Evolutionary conservation across 306 rosid genomes (phyloP).

Genomic region (Ammopiptanthus mongolicus): DNA sequence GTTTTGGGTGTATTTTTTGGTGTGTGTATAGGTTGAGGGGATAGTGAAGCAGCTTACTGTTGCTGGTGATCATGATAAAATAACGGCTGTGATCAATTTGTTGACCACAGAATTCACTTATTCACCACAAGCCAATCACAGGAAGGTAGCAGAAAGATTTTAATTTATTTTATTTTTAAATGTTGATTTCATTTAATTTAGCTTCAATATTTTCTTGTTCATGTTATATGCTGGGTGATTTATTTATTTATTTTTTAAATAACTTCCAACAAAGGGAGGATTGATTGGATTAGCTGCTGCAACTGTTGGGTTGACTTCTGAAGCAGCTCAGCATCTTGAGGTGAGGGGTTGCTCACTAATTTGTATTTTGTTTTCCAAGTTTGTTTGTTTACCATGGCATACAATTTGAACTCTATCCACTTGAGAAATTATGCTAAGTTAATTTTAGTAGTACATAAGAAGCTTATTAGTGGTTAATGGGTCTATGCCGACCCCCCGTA

Average conservation of each 20-base stretch:
- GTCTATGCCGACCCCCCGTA: neutral
- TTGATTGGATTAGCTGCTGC: constrained; percentile 98
- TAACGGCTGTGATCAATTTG: constrained; percentile 73
- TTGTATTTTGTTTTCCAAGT: neutral
- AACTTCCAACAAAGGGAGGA: constrained; percentile 64
- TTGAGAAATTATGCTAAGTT: neutral
- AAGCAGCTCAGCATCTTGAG: constrained; percentile 97
- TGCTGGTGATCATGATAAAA: constrained; percentile 82
- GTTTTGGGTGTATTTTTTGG: constrained; percentile 29
- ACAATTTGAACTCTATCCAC: neutral
- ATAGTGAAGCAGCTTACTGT: constrained; percentile 78
- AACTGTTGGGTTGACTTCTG: constrained; percentile 93
- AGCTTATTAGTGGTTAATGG: neutral
- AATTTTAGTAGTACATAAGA: neutral
- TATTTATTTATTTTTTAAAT: neutral
- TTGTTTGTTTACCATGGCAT: neutral
- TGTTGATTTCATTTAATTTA: constrained; percentile 11
- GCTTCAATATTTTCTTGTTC: neutral
- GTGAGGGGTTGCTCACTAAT: constrained; percentile 36
- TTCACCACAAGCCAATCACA: constrained; percentile 86
- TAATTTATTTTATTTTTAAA: neutral
- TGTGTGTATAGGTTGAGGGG: constrained; percentile 80
- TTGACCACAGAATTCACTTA: constrained; percentile 62
- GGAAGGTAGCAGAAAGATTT: constrained; percentile 59
- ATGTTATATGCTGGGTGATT: neutral